Conservation (phyloP, 176 grass and related monocot species). For the Phoenix roebelenii region DNA sequence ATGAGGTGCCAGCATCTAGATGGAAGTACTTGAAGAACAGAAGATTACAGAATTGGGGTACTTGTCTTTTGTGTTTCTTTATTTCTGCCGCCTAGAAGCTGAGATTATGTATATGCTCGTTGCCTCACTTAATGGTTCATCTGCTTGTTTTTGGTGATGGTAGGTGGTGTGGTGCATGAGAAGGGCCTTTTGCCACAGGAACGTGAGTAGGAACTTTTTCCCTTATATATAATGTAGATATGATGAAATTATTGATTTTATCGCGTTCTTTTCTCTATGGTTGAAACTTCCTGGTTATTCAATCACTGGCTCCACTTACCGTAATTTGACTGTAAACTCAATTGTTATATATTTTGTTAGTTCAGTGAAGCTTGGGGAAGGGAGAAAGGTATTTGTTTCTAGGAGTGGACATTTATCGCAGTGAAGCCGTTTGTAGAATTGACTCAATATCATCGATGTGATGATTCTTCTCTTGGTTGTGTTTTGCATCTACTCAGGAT, state of each 20-base stretch:
- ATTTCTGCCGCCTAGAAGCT: not conserved
- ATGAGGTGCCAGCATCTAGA: conserved; percentile 53
- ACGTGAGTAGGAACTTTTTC: conserved; percentile 33
- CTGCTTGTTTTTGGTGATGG: not conserved
- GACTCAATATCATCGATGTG: not conserved
- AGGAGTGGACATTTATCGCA: not conserved
- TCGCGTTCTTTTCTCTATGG: too few relatives aligned
- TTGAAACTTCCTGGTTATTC: too few relatives aligned
- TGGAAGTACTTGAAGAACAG: conserved; percentile 84
- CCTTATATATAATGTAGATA: not conserved
- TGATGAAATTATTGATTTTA: too few relatives aligned
- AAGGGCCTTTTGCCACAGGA: conserved; percentile 80
- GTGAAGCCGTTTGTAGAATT: not conserved
- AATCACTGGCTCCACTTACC: too few relatives aligned
- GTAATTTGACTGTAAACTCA: too few relatives aligned
- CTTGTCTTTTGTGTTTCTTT: not conserved
- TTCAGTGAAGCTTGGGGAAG: too few relatives aligned
- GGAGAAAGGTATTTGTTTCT: not conserved
- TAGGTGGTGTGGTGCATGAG: conserved; percentile 85
- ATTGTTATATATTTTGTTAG: too few relatives aligned
- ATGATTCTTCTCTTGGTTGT: too few relatives aligned
- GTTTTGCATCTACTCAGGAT: too few relatives aligned
- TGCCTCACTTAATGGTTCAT: not conserved
- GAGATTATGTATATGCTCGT: not conserved
- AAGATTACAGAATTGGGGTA: conserved; percentile 94